phyloP scores from a whole-genome alignment of 345 rosid species.

The Salix purpurea region DNA sequence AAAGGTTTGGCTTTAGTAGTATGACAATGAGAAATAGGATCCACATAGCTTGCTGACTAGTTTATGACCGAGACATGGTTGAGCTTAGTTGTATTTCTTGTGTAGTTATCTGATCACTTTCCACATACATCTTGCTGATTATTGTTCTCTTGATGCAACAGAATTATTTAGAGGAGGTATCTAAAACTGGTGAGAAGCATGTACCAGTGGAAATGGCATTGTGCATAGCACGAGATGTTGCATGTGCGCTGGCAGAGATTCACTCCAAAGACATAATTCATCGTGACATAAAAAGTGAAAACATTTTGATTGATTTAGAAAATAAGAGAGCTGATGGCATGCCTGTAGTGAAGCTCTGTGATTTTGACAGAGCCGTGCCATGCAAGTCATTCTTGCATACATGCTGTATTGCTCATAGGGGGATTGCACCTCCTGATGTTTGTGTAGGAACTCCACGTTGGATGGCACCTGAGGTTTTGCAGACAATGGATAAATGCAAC shows the following conservation, averaged over 20 bases:
- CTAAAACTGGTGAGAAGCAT: constrained; percentile 59
- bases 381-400: constrained; percentile 65
- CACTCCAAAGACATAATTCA: constrained; percentile 87
- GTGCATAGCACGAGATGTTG: constrained; percentile 68
- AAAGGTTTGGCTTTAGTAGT: not conserved
- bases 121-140: not conserved
- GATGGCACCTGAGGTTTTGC: constrained; percentile 97
- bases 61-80: not conserved
- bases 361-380: constrained; percentile 94
- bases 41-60: not conserved
- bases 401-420: constrained; percentile 78
- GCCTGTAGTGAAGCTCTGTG: constrained; percentile 81
- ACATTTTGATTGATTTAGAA: constrained; percentile 76
- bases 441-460: constrained; percentile 99
- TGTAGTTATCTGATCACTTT: not conserved
- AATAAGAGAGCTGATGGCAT: constrained; percentile 45
- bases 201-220: constrained; percentile 60
- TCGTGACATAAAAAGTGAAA: constrained; percentile 95
- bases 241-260: constrained; percentile 70
- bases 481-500: constrained; percentile 56
- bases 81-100: not conserved
- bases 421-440: constrained; percentile 67
- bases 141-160: constrained; percentile 25
- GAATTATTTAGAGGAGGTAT: constrained; percentile 66
- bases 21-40: not conserved